Conservation (phyloP, 495 filamentous ascomycete genomes). For the Lophiostoma macrostomum region DNA sequence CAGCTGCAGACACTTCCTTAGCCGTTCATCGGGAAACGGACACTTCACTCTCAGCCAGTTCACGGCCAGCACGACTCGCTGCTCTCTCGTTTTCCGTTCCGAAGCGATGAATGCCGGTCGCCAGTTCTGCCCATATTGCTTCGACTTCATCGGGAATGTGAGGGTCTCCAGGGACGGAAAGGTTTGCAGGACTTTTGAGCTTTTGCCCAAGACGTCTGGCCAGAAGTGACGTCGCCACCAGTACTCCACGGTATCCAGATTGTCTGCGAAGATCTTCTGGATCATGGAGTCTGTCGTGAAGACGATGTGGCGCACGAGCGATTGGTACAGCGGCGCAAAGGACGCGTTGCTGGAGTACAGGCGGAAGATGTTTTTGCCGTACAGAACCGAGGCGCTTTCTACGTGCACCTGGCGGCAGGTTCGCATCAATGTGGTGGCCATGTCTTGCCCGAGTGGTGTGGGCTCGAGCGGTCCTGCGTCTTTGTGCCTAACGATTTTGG, state of each 20-base stretch:
- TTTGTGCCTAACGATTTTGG: conserved; percentile 7
- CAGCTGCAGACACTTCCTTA: conserved; percentile 9
- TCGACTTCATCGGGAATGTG: conserved; percentile 15
- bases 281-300: conserved; percentile 13
- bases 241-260: conserved; percentile 7
- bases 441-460: not conserved
- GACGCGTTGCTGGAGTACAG: conserved; percentile 2
- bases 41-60: conserved; percentile 10
- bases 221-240: conserved; percentile 18
- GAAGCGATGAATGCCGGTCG: conserved; percentile 69
- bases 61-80: conserved; percentile 11
- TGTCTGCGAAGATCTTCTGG: conserved; percentile 8
- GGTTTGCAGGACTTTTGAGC: not conserved
- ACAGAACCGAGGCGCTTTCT: conserved; percentile 35
- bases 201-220: conserved; percentile 10
- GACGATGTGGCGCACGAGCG: conserved; percentile 4
- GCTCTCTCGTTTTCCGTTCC: conserved; percentile 72
- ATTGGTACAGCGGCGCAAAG: conserved; percentile 7
- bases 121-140: conserved; percentile 5
- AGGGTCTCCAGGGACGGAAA: conserved; percentile 13
- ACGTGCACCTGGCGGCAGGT: conserved; percentile 33
- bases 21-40: conserved; percentile 2
- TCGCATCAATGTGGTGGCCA: conserved; percentile 22
- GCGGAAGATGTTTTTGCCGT: conserved; percentile 34
- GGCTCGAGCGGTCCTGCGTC: conserved; percentile 11